Evolutionary conservation across 1,139 yeast species (phyloP), one percentile per base, ranked within the genome.

Genomic region (Candida neerlandica): DNA sequence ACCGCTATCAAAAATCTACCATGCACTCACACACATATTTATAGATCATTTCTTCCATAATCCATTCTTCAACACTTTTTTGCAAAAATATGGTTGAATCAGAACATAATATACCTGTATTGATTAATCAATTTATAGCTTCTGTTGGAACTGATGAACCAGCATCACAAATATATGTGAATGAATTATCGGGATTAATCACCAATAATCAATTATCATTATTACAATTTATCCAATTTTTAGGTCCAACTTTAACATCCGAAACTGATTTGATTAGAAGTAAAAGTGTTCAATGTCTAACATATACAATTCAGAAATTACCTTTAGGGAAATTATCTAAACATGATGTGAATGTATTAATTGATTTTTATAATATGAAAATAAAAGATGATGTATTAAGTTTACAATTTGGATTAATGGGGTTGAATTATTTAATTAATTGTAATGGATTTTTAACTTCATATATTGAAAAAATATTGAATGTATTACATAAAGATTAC

Each of bases 261-360:
- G 90, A 85, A 5, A 84, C 84, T 48, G 84, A 79, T 41, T 58
- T 69, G 1, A 67, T 81, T 15, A 67, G 96, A 51, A 47, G 63
- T 5, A 66, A 72, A 52, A 84, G 95, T 0, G 70, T 89, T 12
- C 65, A 70, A 19, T 85, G 95, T 57, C 67, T 92, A 44, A 70
- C 86, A 0, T 70, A 73, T 5, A 78, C 84, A 0, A 66, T 91
- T 47, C 48, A 51, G 2, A 50, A 63, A 1, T 52, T 85, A 5
- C 61, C 75, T 1, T 46, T 63, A 0, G 59, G 67, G 2, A 70
- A 70, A 35, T 66, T 90, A 23, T 67, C 79, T 14, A 75, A 77
- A 41, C 86, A 85, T 54, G 97, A 90, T 58, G 72, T 88, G 14
- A 67, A 72, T 23, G 96, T 90, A 12, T 73, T 92, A 47, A 64